phyloP scores from a whole-genome alignment of 306 rosid species.

The Vicia villosa region DNA sequence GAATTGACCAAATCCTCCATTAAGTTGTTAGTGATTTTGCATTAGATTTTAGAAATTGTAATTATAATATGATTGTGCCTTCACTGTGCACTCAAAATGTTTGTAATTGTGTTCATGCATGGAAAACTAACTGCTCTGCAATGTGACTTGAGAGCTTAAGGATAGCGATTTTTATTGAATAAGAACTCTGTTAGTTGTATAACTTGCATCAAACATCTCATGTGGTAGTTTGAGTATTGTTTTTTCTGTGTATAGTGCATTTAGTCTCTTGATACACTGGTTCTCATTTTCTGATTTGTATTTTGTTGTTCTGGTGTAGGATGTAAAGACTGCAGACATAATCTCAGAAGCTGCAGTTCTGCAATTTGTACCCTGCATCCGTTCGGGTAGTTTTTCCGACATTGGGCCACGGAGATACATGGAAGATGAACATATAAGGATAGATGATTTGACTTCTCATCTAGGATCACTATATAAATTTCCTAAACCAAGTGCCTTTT shows the following conservation, averaged over 20 bases:
- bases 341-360: conserved; percentile 46
- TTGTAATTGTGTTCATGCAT: conserved; percentile 13
- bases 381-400: conserved; percentile 94
- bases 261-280: neutral
- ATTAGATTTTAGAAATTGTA: conserved; percentile 18
- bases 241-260: conserved; percentile 4
- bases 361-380: conserved; percentile 68
- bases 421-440: conserved; percentile 97
- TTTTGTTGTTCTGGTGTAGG: conserved; percentile 50
- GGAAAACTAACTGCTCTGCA: conserved; percentile 8
- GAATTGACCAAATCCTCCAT: neutral
- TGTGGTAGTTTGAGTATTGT: conserved; percentile 27
- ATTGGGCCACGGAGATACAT: conserved; percentile 90
- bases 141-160: neutral
- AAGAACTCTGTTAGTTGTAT: conserved; percentile 14
- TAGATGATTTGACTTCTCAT: conserved; percentile 79
- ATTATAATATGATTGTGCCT: conserved; percentile 7
- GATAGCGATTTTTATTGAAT: neutral
- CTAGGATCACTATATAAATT: conserved; percentile 64
- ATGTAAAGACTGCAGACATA: conserved; percentile 48
- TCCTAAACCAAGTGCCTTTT: conserved; percentile 93
- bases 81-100: neutral
- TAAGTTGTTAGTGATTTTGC: conserved; percentile 18
- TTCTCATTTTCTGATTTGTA: conserved; percentile 37
- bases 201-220: neutral